Base-by-base conservation (phyloP, 2,329 filamentous ascomycete species). In the Pyrenophora teres region DNA sequence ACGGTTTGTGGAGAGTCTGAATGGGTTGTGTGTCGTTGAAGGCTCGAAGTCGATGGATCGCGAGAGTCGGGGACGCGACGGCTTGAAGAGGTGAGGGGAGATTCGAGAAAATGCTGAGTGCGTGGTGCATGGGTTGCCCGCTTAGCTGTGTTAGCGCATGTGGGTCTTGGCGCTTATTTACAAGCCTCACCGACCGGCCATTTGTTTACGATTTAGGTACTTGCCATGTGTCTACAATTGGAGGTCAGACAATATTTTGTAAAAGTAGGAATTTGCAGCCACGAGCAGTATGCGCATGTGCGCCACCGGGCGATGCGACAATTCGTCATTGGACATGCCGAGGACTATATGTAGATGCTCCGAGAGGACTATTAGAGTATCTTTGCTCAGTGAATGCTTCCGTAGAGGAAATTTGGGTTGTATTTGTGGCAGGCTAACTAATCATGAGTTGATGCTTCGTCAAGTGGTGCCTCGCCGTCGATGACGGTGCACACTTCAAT, bases 21-120 rank as follows among this genome's bases (percentile, higher is more conserved):
- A 52, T 58, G 46, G 60, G 60, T 54, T 65, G 42, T 61, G 64
- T 63, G 50, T 62, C 63, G 64, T 53, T 57, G 54, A 58, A 57
- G 62, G 64, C 59, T 64, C 60, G 63, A 59, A 64, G 67, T 65
- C 61, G 68, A 70, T 68, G 67, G 61, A 63, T 63, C 65, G 69
- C 64, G 64, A 65, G 64, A 62, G 57, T 65, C 67, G 67, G 61
- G 65, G 64, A 64, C 64, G 67, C 61, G 61, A 64, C 56, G 64
- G 64, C 66, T 70, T 64, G 60, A 37, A 52, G 50, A 52, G 46
- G 54, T 37, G 33, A 49, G 36, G 44, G 40, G 46, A 40, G 43
- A 19, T 21, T 45, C 18, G 32, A 46, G 39, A 46, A 39, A 27
- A 18, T 18, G n/a, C 13, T 46, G 43, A 31, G 43, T 36, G 36